These are phyloP conservation scores for Cornus kousa DNA, from an alignment of 148 eudicot species.

Conservation along the genomic window DNA sequence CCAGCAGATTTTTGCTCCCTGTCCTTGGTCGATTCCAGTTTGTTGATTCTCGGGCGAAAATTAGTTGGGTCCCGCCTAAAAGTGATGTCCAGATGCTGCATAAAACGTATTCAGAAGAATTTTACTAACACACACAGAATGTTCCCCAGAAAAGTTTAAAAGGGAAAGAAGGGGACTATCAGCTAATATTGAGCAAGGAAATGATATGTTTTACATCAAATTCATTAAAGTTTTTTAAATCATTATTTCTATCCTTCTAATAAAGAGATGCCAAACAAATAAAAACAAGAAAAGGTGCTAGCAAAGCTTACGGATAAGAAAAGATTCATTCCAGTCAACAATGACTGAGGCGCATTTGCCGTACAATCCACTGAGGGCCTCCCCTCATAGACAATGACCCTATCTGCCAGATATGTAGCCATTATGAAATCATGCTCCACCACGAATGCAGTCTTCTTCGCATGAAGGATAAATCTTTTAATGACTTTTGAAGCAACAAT, in stretches of 20 bases:
- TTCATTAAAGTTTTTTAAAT: too few species aligned
- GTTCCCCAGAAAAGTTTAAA: too few species aligned
- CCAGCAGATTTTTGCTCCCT: slow-evolving; percentile 95
- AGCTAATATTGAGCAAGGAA: too few species aligned
- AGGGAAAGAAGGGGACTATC: too few species aligned
- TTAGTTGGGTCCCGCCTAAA: slow-evolving; percentile 95
- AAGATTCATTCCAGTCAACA: slow-evolving; percentile 88
- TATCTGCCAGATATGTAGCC: slow-evolving; percentile 94
- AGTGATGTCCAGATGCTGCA: slow-evolving; percentile 87
- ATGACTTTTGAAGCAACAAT: slow-evolving; percentile 95
- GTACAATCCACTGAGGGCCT: slow-evolving; percentile 75
- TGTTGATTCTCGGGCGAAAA: slow-evolving; percentile 86
- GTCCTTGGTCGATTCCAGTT: slow-evolving; percentile 87
- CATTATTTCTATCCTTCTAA: neutral
- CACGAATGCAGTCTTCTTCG: slow-evolving; percentile 93
- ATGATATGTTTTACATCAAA: neutral
- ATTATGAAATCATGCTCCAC: slow-evolving; percentile 97
- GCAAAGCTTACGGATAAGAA: slow-evolving; percentile 74
- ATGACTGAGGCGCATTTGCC: slow-evolving; percentile 88
- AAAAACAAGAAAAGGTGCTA: neutral
- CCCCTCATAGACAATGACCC: slow-evolving; percentile 92
- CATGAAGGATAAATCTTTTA: slow-evolving; percentile 92
- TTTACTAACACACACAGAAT: neutral
- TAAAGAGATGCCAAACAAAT: neutral
- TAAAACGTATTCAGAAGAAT: neutral